Conservation (phyloP, 2,329 filamentous ascomycete genomes). For the Dendryphion nanum region DNA sequence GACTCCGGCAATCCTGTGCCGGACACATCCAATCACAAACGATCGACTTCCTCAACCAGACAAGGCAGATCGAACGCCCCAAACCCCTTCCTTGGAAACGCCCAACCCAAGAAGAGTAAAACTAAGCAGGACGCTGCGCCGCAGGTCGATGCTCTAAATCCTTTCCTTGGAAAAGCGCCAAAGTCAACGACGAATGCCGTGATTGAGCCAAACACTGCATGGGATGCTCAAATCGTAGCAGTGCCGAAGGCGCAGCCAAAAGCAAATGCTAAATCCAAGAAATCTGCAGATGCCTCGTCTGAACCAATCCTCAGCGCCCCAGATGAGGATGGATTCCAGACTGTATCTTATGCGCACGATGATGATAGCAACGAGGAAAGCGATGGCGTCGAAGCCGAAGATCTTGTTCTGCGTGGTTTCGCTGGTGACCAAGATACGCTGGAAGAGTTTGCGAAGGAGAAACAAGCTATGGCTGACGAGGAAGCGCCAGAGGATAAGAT, state of each 20-base stretch:
- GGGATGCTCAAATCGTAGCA: constrained; percentile 13
- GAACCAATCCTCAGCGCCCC: constrained; percentile 30
- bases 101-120: constrained; percentile 10
- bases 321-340: constrained; percentile 46
- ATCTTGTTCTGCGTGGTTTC: constrained; percentile 79
- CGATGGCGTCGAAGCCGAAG: constrained; percentile 44
- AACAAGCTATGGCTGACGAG: constrained; percentile 66
- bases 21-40: constrained; percentile 12
- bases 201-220: constrained; percentile 13
- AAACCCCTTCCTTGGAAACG: no score
- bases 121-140: constrained; percentile 4
- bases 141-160: constrained; percentile 25
- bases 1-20: no score
- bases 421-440: constrained; percentile 78
- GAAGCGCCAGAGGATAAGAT: constrained; percentile 83
- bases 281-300: constrained; percentile 9
- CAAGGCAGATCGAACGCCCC: no score
- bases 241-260: constrained; percentile 11
- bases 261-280: constrained; percentile 13
- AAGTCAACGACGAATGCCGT: constrained; percentile 20
- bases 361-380: constrained; percentile 35
- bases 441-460: constrained; percentile 77
- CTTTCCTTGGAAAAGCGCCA: constrained; percentile 34
- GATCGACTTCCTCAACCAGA: no score
- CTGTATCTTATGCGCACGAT: constrained; percentile 38